Base-by-base conservation (phyloP, 2,329 filamentous ascomycete species). In the Diaporthe australafricana region DNA sequence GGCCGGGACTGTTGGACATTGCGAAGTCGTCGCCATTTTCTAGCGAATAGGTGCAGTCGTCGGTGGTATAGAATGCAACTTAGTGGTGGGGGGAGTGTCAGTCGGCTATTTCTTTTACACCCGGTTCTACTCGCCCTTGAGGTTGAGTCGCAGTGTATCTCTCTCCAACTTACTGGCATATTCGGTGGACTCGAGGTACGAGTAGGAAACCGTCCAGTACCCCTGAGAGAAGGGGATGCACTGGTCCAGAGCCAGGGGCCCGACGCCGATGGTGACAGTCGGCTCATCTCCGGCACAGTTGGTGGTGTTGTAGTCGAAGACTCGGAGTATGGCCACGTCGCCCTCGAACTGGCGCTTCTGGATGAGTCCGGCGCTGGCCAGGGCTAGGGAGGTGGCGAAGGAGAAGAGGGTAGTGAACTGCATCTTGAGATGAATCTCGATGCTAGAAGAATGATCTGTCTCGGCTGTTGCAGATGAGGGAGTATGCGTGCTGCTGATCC, bases 401-500 rank as follows among this genome's bases (percentile, higher is more conserved):
- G 66, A 40, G 52, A 57, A 57, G 42, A 57, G 20, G 12, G 9
- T 57, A n/a, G 52, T 57, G 20, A 57, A 22, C 9, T 68, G 66
- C 52, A 68, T 57, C 11, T 57, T 30, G 30, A 35, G 27, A 16
- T 20, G 27, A 62, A 25, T n/a, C 9, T 45, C 4, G 48, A 20
- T n/a, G n/a, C n/a, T 16, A 6, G 5, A 2, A 2, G 22, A 27
- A n/a, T 27, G 38, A 14, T 12, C 16, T 56, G n/a, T 8, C 14
- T n/a, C 16, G 7, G 20, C 11, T 45, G 20, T 48, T 35, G 7
- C 25, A 27, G 25, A 22, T 45, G 11, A 45, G 25, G 16, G 30
- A 57, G 30, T 47, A 17, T 47, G 40, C 12, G 40, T 47, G 40
- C n/a, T 47, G 40, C 16, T 48, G 42, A 22, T 35, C 22, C 30